Evolutionary conservation across 73 alveolate genomes (phyloP).

Genomic region (Paraurostyla sp.): DNA sequence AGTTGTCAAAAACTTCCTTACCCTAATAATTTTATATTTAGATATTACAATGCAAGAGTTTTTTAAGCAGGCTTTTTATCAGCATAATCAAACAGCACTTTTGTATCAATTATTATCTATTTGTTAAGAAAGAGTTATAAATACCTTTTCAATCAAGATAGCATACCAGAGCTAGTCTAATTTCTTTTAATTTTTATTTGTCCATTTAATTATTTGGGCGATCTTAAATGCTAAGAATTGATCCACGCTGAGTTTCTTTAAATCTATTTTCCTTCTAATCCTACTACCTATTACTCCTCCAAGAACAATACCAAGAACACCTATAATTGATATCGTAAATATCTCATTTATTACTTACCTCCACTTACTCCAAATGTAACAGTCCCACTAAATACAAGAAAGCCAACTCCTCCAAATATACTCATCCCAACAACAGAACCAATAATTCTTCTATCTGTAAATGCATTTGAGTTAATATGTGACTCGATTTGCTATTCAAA

Average conservation of each 20-base stretch:
- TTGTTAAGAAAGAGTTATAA: not conserved
- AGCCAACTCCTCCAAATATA: conserved; percentile 59
- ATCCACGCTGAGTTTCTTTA: conserved; percentile 22
- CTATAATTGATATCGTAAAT: no score
- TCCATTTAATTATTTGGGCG: conserved; percentile 18
- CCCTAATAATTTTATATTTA: not conserved
- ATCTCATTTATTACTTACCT: no score
- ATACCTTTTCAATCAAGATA: conserved; percentile 42
- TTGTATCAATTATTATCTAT: conserved; percentile 40
- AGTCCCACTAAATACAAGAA: conserved; percentile 36
- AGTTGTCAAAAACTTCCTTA: conserved; percentile 14
- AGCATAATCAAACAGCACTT: conserved; percentile 10
- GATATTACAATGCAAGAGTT: conserved; percentile 14
- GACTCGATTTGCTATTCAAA: not conserved
- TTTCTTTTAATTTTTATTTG: conserved; percentile 42
- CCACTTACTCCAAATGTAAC: conserved; percentile 39
- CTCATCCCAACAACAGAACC: conserved; percentile 59
- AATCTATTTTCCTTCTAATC: conserved; percentile 32
- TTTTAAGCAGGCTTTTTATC: conserved; percentile 26
- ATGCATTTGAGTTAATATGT: conserved; percentile 32
- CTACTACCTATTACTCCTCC: conserved; percentile 57
- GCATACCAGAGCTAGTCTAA: conserved; percentile 43
- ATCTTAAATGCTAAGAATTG: conserved; percentile 4
- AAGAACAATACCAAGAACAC: conserved; percentile 39
- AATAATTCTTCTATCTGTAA: conserved; percentile 43